Conservation (phyloP, 164 flowering plant genomes). For the Echeveria elegans region DNA sequence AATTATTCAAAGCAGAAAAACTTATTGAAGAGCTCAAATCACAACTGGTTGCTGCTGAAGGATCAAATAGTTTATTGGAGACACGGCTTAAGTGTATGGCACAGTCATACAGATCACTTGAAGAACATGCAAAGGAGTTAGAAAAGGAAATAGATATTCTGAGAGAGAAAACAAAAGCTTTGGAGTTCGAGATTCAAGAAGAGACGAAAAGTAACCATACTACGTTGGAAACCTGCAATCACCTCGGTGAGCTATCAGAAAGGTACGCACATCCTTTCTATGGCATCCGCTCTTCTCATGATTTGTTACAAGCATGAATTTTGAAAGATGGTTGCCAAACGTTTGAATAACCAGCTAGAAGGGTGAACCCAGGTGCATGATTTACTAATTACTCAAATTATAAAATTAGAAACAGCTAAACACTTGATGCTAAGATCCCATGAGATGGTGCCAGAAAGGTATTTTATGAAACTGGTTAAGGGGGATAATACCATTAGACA, state of each 20-base stretch:
- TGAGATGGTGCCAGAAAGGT: no score
- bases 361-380: no score
- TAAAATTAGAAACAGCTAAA: no score
- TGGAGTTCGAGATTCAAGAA: constrained; percentile 66
- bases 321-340: no score
- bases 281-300: no score
- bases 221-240: constrained; percentile 50
- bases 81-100: constrained; percentile 98
- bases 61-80: constrained; percentile 68
- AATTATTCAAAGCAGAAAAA: constrained; percentile 59
- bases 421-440: no score
- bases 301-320: no score
- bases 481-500: no score
- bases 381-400: no score
- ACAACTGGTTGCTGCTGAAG: constrained; percentile 64
- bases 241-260: constrained; percentile 61
- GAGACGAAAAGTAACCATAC: constrained; percentile 52
- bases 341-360: no score
- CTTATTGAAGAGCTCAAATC: constrained; percentile 57
- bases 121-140: constrained; percentile 56
- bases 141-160: constrained; percentile 56
- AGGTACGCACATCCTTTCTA: constrained; percentile 43
- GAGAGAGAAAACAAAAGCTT: constrained; percentile 35
- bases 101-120: constrained; percentile 87
- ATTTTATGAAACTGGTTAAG: no score